Evolutionary conservation across 2,329 filamentous ascomycete genomes (phyloP), one percentile per base, ranked within the genome.

Genomic region (Albifimbria verrucaria): DNA sequence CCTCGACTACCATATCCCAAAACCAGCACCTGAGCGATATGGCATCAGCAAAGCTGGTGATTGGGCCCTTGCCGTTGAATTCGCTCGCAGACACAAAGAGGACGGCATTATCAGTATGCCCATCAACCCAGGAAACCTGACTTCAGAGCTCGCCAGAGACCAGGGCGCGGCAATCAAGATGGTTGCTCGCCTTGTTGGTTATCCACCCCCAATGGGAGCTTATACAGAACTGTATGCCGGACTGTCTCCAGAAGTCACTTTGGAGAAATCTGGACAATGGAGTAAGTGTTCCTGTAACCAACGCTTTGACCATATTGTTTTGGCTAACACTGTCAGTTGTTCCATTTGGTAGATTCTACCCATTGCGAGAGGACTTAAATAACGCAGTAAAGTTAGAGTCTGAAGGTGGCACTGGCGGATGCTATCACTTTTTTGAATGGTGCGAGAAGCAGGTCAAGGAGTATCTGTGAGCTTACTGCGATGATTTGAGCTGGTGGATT

Each of bases 161-260:
- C 58, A 62, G 42, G 49, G 54, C 57, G 9, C 22, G 17, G 5
- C 58, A 3, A 18, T 58, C 11, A 56, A 46, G 11, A 5, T 57
- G 2, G 3, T 65, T 2, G 24, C 56, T 12, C 57, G 45, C 26
- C 17, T 56, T 5, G 52, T 61, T 7, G 7, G 64, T 3, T 60
- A 67, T 52, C 62, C 67, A 5, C 12, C 60, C 3, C 51, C 69
- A 22, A 58, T 68, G 25, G 77, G 76, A 1, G 76, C 75, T 0
- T 78, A 77, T 57, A 77, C 77, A 0, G 69, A 76, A 56, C 59
- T 80, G 1, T 81, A 69, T 52, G 71, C 75, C 4, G 76, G 69
- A 0, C 62, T 76, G 39, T 74, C 75, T 1, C 69, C 71, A 0
- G 71, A 77, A 1, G 62, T 78, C 15, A 74, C 69, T 1, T 32